Base-by-base conservation (phyloP, 2,329 filamentous ascomycete species). In the Chalara sp. region DNA sequence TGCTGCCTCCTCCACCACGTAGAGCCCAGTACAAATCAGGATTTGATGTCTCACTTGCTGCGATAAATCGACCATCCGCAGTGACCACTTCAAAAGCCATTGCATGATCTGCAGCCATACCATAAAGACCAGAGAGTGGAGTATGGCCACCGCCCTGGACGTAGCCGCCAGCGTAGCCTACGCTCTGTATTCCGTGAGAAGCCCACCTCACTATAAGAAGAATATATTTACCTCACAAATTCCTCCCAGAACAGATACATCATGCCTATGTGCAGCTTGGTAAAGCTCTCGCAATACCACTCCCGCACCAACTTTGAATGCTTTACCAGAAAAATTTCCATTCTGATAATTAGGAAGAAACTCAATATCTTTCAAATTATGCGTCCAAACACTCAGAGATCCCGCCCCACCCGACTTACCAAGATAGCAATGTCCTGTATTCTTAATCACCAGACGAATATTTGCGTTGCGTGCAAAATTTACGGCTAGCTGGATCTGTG, bases 61-160 rank as follows among this genome's bases (percentile, higher is more conserved):
- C 59, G 7, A 60, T 46, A 6, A 62, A 57, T 42, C 52, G 8
- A 3, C 60, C 59, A 46, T 52, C 47, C 6, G 60, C 51, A n/a
- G 52, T 46, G 32, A 62, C 53, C 32, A 59, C 53, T 30, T 80
- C 41, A 8, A 44, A 11, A 28, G 41, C 10, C 41, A 44, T 11
- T 8, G 80, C 76, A 37, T 84, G 76, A 56, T 86, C 83, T 0
- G 77, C 79, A 1, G 68, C 82, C 31, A 87, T 67, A 0, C 83
- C 83, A 50, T 76, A 76, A 1, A 67, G 67, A 0, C 78, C 74
- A 0, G 69, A 65, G 3, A 85, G 65, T 1, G 77, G 63, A 0
- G 74, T 77, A 61, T 86, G 82, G 0, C 83, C 83, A 1, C 79
- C 82, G 0, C 80, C 81, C 21, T 80, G 77, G 3, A 75, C 69